Percentiles rank a stretch among this genome's conserved stretches.
phyloP scores from a whole-genome alignment of 2,329 filamentous ascomycete species.

The Emergomyces orientalis region DNA sequence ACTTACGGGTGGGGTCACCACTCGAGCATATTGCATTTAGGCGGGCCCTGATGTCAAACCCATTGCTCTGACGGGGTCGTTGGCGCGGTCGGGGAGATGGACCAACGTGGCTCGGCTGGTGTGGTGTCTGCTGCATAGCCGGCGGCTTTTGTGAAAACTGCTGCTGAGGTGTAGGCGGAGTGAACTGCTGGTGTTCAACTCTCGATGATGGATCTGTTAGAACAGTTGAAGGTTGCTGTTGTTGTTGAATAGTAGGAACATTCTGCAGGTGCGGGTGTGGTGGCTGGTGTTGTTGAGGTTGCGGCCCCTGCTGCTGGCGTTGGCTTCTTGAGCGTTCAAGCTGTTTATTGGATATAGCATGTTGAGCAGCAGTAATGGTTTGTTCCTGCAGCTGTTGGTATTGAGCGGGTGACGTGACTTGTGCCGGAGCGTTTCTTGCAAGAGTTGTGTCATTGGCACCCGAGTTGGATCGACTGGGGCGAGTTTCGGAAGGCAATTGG shows the following conservation, averaged over 20 bases:
- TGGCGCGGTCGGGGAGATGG: conserved; percentile 62
- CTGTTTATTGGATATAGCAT: conserved; percentile 60
- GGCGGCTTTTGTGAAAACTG: conserved; percentile 33
- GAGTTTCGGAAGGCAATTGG: conserved; percentile 57
- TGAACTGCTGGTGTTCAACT: conserved; percentile 16
- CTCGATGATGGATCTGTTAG: conserved; percentile 23
- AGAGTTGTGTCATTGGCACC: conserved; percentile 47
- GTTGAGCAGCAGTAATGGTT: conserved; percentile 68
- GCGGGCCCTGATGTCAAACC: conserved; percentile 70
- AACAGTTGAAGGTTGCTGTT: conserved; percentile 28
- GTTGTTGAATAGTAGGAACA: conserved; percentile 47
- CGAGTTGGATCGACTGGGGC: conserved; percentile 60
- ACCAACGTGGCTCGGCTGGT: conserved; percentile 35
- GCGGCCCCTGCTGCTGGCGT: conserved; percentile 46
- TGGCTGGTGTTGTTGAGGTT: conserved; percentile 30
- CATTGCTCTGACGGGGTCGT: conserved; percentile 67
- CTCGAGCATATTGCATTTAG: conserved; percentile 84
- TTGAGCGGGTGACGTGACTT: conserved; percentile 34
- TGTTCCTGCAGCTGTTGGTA: conserved; percentile 70
- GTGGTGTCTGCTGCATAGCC: conserved; percentile 28
- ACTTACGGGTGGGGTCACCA: conserved; percentile 80
- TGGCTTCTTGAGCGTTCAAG: conserved; percentile 67
- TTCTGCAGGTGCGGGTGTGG: conserved; percentile 26
- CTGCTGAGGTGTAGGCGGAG: conserved; percentile 25
- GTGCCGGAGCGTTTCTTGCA: conserved; percentile 35